Conservation (phyloP, 2,329 filamentous ascomycete genomes). For the Ceratocystis harringtonii region DNA sequence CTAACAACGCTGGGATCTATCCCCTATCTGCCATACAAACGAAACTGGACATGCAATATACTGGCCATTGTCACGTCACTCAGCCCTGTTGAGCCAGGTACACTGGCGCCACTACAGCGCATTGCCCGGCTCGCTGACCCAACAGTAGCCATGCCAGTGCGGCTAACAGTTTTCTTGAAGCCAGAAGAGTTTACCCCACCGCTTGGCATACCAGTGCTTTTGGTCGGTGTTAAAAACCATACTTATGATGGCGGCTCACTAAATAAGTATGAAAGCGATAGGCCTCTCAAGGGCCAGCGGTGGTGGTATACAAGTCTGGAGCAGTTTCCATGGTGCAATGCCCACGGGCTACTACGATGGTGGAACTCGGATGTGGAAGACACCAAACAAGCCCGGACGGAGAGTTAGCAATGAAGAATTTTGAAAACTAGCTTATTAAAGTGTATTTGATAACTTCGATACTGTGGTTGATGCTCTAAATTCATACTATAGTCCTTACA, state of each 20-base stretch:
- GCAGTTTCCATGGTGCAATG: conserved; percentile 35
- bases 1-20: conserved; percentile 37
- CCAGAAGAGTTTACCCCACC: conserved; percentile 33
- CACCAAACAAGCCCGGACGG: neutral
- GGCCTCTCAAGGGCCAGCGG: conserved; percentile 23
- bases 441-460: neutral
- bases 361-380: conserved; percentile 23
- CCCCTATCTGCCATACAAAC: conserved; percentile 38
- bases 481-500: neutral
- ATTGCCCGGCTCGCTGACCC: conserved; percentile 37
- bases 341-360: conserved; percentile 31
- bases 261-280: conserved; percentile 32
- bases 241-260: conserved; percentile 34
- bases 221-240: conserved; percentile 44
- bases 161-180: conserved; percentile 40
- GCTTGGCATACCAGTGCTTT: conserved; percentile 35
- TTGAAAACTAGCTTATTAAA: too few species aligned
- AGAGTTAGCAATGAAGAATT: neutral
- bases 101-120: conserved; percentile 38
- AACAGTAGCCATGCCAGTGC: conserved; percentile 37
- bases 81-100: conserved; percentile 33
- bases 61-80: conserved; percentile 36
- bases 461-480: neutral
- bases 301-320: conserved; percentile 40
- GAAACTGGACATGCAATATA: conserved; percentile 44